These are phyloP conservation scores for Extremus antarcticus DNA, from an alignment of 495 filamentous ascomycete genomes.

Conservation along the genomic window DNA sequence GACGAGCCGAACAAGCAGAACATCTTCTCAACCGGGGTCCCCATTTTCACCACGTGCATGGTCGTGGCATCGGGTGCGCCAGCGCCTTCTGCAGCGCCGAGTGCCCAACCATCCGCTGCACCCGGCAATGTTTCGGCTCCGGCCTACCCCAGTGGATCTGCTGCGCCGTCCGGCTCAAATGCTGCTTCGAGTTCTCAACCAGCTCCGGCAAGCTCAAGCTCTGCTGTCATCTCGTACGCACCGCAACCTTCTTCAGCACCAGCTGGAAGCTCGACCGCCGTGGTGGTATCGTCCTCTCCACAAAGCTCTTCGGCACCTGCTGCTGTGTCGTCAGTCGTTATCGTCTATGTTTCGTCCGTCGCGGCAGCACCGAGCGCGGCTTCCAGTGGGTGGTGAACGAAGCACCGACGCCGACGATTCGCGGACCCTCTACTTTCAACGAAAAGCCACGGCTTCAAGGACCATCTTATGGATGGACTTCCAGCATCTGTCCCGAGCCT, in stretches of 20 bases:
- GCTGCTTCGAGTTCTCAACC: too few species aligned
- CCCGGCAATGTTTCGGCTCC: not conserved
- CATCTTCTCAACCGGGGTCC: too few species aligned
- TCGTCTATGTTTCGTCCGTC: too few species aligned
- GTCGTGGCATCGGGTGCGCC: not conserved
- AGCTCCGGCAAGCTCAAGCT: not conserved
- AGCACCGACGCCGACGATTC: too few species aligned
- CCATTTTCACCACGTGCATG: not conserved
- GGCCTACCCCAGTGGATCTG: not conserved
- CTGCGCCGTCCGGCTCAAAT: not conserved
- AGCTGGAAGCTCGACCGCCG: not conserved
- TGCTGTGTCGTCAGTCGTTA: too few species aligned
- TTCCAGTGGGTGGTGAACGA: too few species aligned
- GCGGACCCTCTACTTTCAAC: too few species aligned
- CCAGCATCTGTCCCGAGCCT: too few species aligned
- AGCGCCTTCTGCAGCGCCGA: not conserved
- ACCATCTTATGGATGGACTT: too few species aligned
- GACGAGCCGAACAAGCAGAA: not conserved
- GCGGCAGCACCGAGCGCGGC: too few species aligned
- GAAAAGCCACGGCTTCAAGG: too few species aligned
- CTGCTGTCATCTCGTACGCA: not conserved
- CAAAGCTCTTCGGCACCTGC: not conserved
- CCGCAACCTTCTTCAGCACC: not conserved
- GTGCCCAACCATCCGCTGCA: too few species aligned
- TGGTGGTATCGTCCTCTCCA: not conserved